Base-by-base conservation (phyloP, 495 filamentous ascomycete genomes). In the Penicillium macrosclerotiorum region DNA sequence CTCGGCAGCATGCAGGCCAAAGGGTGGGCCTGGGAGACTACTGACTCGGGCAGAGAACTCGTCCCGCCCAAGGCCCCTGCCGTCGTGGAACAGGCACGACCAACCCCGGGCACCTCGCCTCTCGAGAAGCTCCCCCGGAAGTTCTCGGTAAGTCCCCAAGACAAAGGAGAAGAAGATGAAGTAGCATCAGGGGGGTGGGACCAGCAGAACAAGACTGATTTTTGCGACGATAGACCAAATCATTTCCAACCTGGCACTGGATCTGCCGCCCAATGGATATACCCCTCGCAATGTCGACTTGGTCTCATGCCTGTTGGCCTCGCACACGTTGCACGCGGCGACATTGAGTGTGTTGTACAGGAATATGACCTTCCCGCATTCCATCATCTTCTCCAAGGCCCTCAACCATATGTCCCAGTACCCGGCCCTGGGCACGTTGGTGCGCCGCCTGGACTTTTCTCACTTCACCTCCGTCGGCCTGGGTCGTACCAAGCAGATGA, bases 301-400 rank as follows among this genome's bases (percentile, higher is more conserved):
- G 40, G 83, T 92, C 63, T 80, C 85, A 8, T 79, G 90, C 52
- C 69, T 95, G 27, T 71, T 92, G 23, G 82, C 88, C 8, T 93
- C 88, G 1, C 81, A 79, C 51, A 83, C 83, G 17, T 68, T 93
- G 54, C 86, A 92, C 60, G 78, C 80, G 12, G 85, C 85, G 16
- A 92, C 89, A 11, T 69, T 93, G 22, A 78, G 77, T 34, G 88
- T 88, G 32, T 78, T 95, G 29, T 93, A 93, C 72, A 74, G 79
- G 54, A 82, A 86, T 61, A 87, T 93, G 72, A 91, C 88, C 17
- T 84, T 95, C 55, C 89, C 89, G 4, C 89, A 92, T 68, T 93
- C 89, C 11, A 66, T 83, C 33, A 88, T 92, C 62, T 95, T 91
- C 68, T 84, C 82, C 54, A 95, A 95, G 67, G 89, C 91, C 48